Base-by-base conservation (phyloP, 2,329 filamentous ascomycete genomes). In the Diplodia corticola region DNA sequence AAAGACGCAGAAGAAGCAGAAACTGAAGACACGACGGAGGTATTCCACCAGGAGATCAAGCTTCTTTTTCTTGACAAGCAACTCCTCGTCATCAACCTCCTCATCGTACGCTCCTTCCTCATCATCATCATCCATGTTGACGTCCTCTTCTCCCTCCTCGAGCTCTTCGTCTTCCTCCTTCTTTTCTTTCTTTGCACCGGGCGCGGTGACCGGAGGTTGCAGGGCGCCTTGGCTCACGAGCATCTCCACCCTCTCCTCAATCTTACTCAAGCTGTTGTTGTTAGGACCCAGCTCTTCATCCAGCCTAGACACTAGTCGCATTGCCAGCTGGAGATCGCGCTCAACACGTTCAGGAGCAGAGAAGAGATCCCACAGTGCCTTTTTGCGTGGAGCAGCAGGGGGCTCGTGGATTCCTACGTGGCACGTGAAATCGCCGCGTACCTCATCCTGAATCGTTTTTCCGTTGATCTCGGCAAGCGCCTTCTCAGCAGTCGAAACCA, bases 1-100 rank as follows among this genome's bases (percentile, higher is more conserved):
- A 71, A 99, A 98, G 5, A 99, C 96, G 77, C 95, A 99, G 82
- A 98, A 99, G 83, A 99, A 97, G 82, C 95, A 99, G 81, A 99
- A 98, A 80, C 95, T 97, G 84, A 96, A 96, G 63, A 99, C 95
- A 17, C 95, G 89, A 63, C 95, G 92, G 67, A 99, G 85, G 77
- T 99, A 99, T 80, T 99, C 95, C 63, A 98, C 95, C 77, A 97
- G 85, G 40, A 99, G 84, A 79, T 99, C 95, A 59, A 99, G 87
- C 74, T 95, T 93, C 83, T 99, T 98, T 86, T 98, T 98, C 84
- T 96, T 95, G 48, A 89, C 86, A 64, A 97, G 78, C 46, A 97
- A 82, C 48, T 97, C 92, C 74, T 97, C 92, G 73, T 96, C 92
- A 71, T 99, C 94, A 37, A 89, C 85, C 69, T 97, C 94, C 63